Conservation (phyloP, 1,284 basidiomycete genomes). For the Peniophora sp. region DNA sequence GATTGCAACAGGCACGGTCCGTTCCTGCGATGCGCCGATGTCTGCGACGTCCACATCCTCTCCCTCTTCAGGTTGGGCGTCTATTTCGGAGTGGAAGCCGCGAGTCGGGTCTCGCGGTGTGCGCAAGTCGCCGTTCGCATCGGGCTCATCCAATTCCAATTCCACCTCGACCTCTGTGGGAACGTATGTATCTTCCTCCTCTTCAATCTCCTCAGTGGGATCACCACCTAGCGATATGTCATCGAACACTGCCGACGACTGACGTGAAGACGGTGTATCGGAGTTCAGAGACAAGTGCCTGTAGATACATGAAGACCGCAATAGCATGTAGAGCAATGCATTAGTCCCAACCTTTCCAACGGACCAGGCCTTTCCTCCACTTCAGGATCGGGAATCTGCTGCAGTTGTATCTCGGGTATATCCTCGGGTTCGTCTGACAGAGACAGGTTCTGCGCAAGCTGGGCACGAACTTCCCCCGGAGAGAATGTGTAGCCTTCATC, state of each 20-base stretch:
- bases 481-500: constrained; percentile 42
- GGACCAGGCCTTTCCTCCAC: constrained; percentile 3
- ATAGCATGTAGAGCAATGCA: neutral
- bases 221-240: constrained; percentile 5
- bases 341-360: neutral
- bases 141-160: too few relatives aligned
- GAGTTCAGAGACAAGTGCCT: neutral
- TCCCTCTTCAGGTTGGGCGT: constrained; percentile 10
- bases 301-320: neutral
- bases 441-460: constrained; percentile 41
- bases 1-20: constrained; percentile 30
- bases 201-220: neutral
- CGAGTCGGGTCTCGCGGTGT: too few relatives aligned
- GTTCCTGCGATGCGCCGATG: constrained; percentile 11
- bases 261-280: neutral
- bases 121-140: too few relatives aligned
- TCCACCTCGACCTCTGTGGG: too few relatives aligned
- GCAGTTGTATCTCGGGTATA: constrained; percentile 1
- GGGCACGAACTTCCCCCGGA: constrained; percentile 47
- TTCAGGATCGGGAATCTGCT: constrained; percentile 10
- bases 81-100: too few relatives aligned
- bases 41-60: constrained; percentile 12
- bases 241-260: constrained; percentile 5
- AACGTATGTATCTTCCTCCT: neutral
- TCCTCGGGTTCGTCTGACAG: constrained; percentile 19